These are phyloP conservation scores for Parathielavia hyrcaniae DNA, from an alignment of 495 filamentous ascomycete genomes.

Conservation along the genomic window DNA sequence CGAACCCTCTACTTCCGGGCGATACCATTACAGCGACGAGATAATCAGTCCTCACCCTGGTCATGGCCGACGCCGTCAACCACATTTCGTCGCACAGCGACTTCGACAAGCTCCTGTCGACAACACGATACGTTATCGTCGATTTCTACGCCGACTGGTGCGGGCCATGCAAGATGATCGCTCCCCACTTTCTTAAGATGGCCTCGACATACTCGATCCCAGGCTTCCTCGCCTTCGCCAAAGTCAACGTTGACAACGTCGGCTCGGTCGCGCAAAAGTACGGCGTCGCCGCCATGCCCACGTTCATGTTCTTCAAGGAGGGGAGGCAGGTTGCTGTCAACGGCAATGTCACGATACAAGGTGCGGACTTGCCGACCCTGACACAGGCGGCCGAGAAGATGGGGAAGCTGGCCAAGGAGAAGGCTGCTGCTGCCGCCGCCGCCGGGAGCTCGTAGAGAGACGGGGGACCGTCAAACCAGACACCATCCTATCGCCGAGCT, in stretches of 20 bases:
- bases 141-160: constrained; percentile 63
- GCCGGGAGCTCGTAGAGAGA: constrained; percentile 10
- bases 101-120: constrained; percentile 36
- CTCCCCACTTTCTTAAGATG: constrained; percentile 51
- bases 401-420: constrained; percentile 28
- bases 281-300: constrained; percentile 62
- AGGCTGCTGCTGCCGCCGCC: constrained; percentile 24
- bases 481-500: background rate
- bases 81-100: constrained; percentile 36
- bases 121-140: constrained; percentile 42
- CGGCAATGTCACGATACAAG: constrained; percentile 40
- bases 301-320: constrained; percentile 84
- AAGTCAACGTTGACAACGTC: constrained; percentile 53
- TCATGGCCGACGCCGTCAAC: constrained; percentile 27
- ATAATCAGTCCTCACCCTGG: background rate
- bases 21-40: background rate
- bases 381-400: constrained; percentile 27
- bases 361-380: constrained; percentile 24
- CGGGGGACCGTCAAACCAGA: background rate
- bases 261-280: constrained; percentile 46
- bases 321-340: constrained; percentile 62
- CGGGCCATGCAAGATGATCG: constrained; percentile 60
- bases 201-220: constrained; percentile 44
- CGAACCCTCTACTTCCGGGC: background rate
- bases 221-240: constrained; percentile 50